These are phyloP conservation scores for Nothophytophthora sp. DNA, from an alignment of 352 stramenopile species.

Conservation along the genomic window DNA sequence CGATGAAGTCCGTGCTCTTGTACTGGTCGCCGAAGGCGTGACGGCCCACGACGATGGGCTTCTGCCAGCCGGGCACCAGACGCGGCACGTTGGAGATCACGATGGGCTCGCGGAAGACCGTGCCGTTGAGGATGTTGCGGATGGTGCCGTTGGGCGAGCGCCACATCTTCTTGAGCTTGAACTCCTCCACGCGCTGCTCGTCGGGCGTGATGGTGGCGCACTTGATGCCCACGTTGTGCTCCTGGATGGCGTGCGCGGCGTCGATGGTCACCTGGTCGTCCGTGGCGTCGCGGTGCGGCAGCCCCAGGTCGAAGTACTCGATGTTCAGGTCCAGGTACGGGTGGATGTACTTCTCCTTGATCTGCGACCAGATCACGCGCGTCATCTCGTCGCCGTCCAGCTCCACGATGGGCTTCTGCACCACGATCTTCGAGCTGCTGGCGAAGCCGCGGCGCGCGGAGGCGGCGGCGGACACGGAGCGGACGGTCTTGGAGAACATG, in stretches of 20 bases:
- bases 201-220: conserved; percentile 87
- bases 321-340: conserved; percentile 80
- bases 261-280: conserved; percentile 83
- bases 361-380: conserved; percentile 62
- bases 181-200: conserved; percentile 77
- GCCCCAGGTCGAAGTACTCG: conserved; percentile 79
- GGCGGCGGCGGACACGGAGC: conserved; percentile 32
- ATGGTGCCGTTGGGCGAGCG: conserved; percentile 77
- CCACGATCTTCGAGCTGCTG: conserved; percentile 63
- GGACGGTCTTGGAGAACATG: conserved; percentile 64
- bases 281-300: conserved; percentile 73
- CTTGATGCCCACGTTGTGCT: conserved; percentile 79
- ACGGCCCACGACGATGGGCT: conserved; percentile 76
- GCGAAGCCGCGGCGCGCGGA: conserved; percentile 39
- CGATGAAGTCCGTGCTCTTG: conserved; percentile 77
- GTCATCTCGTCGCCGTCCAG: conserved; percentile 86
- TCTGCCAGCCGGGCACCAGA: conserved; percentile 77
- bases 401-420: conserved; percentile 78
- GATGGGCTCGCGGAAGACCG: conserved; percentile 84
- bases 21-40: conserved; percentile 86
- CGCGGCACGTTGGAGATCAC: conserved; percentile 80
- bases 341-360: conserved; percentile 75
- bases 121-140: conserved; percentile 82
- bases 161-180: conserved; percentile 78
- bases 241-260: conserved; percentile 69